phyloP scores from a whole-genome alignment of 768 basidiomycete species.

The Rhodotorula babjevae region DNA sequence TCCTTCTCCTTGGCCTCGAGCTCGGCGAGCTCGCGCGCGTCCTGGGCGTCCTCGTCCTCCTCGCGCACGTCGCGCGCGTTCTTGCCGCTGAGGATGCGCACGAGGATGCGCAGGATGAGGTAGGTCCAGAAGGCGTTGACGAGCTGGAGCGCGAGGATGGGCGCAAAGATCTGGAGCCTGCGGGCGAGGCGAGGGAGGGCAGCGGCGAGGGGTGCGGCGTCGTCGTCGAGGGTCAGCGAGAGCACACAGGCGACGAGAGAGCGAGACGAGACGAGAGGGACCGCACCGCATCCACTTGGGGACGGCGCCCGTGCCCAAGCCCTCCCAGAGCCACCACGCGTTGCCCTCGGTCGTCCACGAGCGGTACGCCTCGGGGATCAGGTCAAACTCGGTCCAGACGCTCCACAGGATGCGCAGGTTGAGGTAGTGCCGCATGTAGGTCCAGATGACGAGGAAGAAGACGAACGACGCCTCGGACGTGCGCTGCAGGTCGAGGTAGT shows the following conservation, averaged over 20 bases:
- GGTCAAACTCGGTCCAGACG: conserved; percentile 70
- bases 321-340: conserved; percentile 56
- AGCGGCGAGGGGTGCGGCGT: too few relatives aligned
- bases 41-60: conserved; percentile 55
- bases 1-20: conserved; percentile 26
- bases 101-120: conserved; percentile 60
- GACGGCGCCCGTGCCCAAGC: conserved; percentile 64
- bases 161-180: conserved; percentile 70
- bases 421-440: conserved; percentile 89
- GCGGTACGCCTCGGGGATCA: conserved; percentile 57
- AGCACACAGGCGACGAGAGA: background rate
- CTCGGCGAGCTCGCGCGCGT: conserved; percentile 39
- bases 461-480: conserved; percentile 55
- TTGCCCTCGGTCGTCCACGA: conserved; percentile 45
- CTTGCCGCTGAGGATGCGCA: conserved; percentile 32
- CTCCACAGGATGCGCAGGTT: conserved; percentile 83
- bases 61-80: conserved; percentile 64
- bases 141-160: conserved; percentile 68
- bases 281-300: conserved; percentile 54
- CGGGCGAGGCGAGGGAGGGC: too few relatives aligned
- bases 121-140: conserved; percentile 92
- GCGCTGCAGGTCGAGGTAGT: conserved; percentile 70
- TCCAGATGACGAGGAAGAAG: conserved; percentile 48
- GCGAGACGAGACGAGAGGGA: background rate
- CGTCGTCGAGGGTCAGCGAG: too few relatives aligned